Evolutionary conservation across 257 asterid genomes (phyloP).

Genomic region (Coffea eugenioides): DNA sequence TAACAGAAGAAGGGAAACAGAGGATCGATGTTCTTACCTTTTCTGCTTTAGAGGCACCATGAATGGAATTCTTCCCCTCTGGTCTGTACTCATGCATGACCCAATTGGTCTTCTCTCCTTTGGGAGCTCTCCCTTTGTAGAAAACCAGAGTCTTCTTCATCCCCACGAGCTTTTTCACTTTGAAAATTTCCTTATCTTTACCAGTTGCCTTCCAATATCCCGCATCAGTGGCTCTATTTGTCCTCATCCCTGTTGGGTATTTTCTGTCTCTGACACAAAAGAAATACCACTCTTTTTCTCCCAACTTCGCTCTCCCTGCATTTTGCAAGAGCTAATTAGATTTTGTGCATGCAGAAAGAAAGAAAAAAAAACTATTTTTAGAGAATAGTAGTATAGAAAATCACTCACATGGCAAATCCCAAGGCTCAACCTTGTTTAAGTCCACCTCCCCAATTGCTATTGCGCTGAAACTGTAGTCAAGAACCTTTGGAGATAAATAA

Average conservation of each 20-base stretch:
- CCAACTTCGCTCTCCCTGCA: slow-evolving; percentile 72
- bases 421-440: slow-evolving; percentile 84
- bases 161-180: slow-evolving; percentile 61
- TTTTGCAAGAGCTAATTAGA: background rate
- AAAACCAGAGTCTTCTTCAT: slow-evolving; percentile 87
- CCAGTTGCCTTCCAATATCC: slow-evolving; percentile 97
- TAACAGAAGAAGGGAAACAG: slow-evolving; percentile 3
- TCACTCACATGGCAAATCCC: slow-evolving; percentile 85
- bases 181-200: slow-evolving; percentile 71
- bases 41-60: slow-evolving; percentile 31
- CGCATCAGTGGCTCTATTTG: slow-evolving; percentile 73
- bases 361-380: background rate
- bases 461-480: slow-evolving; percentile 40
- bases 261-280: slow-evolving; percentile 78
- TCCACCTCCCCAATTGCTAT: slow-evolving; percentile 75
- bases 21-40: slow-evolving; percentile 38
- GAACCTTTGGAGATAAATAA: slow-evolving; percentile 50
- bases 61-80: slow-evolving; percentile 50
- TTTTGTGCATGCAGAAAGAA: background rate
- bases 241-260: slow-evolving; percentile 78
- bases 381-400: background rate
- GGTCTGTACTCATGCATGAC: slow-evolving; percentile 77
- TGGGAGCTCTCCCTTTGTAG: slow-evolving; percentile 83
- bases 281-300: slow-evolving; percentile 87
- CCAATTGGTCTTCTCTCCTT: slow-evolving; percentile 81